Evolutionary conservation across 2,329 filamentous ascomycete species (phyloP).

Genomic region (Acephala macrosclerotiorum): DNA sequence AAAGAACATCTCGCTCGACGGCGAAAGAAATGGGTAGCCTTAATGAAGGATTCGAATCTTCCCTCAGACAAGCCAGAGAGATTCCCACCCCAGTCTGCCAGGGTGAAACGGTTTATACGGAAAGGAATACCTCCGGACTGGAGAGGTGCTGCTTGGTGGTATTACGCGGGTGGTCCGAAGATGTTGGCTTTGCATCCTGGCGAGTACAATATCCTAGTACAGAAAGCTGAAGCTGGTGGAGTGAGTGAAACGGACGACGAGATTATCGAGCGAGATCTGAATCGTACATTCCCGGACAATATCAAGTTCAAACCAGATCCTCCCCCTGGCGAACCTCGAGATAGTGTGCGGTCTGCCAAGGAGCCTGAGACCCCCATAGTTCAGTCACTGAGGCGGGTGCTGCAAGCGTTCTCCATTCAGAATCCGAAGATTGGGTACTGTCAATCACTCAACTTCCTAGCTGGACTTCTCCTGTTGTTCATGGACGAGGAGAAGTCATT

Average conservation of each 20-base stretch:
- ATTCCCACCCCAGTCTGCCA: constrained; percentile 82
- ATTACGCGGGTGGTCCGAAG: constrained; percentile 87
- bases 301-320: constrained; percentile 79
- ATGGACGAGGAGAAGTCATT: constrained; percentile 91
- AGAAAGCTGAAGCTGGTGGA: constrained; percentile 66
- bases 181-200: constrained; percentile 79
- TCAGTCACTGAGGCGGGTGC: constrained; percentile 79
- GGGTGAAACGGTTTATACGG: constrained; percentile 87
- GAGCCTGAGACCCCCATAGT: constrained; percentile 77
- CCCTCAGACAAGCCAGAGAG: constrained; percentile 74
- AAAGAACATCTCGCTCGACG: constrained; percentile 77
- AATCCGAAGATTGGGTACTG: constrained; percentile 94
- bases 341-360: constrained; percentile 37
- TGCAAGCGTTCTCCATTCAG: constrained; percentile 90
- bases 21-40: constrained; percentile 80
- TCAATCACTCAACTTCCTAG: constrained; percentile 94
- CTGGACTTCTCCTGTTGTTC: constrained; percentile 87
- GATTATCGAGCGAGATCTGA: constrained; percentile 90
- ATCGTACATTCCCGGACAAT: constrained; percentile 95
- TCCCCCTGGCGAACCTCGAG: constrained; percentile 40
- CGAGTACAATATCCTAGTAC: constrained; percentile 74
- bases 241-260: constrained; percentile 80
- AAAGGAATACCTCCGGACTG: constrained; percentile 95
- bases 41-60: constrained; percentile 79
- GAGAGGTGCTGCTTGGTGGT: constrained; percentile 97